Evolutionary conservation across 2,329 filamentous ascomycete genomes (phyloP), one percentile per base, ranked within the genome.

Genomic region (Xylaria arbuscula): DNA sequence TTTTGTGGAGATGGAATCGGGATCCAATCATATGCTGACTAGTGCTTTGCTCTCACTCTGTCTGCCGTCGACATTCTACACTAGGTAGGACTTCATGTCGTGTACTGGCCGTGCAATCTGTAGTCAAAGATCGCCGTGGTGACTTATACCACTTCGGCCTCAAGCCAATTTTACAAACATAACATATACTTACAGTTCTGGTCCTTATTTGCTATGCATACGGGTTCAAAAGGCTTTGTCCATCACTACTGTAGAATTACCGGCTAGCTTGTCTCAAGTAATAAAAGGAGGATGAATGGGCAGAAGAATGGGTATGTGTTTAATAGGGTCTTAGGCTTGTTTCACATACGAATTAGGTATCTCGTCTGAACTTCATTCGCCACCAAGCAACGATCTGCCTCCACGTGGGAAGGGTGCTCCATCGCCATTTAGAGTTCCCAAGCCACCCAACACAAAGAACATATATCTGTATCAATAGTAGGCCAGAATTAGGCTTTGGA

Each of bases 1-100:
- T 45, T 47, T 63, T 56, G 59, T 67, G 55, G 60, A 54, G 48
- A 59, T 40, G 45, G 32, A 22, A 3, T 22, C 62, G 42, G 19
- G 54, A 19, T 47, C 57, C 58, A 69, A 69, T 69, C 54, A 50
- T 34, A 45, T 58, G 42, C 38, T 36, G 40, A 48, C 36, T 28
- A 62, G 28, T 48, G 57, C 36, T 40, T 54, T 22, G 34, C 48
- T 36, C 53, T 66, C 54, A 47, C 53, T 66, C 63, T 62, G 61
- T 59, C 53, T 66, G 54, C 57, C 62, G 62, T 57, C 47, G 34
- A 56, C 51, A n/a, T 56, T 51, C 65, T 34, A 51, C 28, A 28
- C 53, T 15, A 50, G 64, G 51, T 36, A 55, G 48, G 48, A 45
- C 28, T 24, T 48, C n/a, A 53, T 54, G 19, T 47, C 50, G 47